Conservation (phyloP, 208 protist genomes). For the Vickermania ingenoplastis region DNA sequence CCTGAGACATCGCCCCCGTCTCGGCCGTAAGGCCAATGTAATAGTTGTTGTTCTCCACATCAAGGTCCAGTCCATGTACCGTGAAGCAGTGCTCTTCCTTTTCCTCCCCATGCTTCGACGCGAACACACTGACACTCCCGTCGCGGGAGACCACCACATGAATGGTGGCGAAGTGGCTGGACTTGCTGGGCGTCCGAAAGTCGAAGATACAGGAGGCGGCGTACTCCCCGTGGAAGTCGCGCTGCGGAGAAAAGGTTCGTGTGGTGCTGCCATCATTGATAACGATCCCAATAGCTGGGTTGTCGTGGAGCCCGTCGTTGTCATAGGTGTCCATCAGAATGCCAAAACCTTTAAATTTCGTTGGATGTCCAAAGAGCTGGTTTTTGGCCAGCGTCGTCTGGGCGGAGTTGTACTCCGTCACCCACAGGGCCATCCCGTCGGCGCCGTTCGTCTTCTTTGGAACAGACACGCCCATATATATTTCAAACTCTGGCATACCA, state of each 20-base stretch:
- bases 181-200: slow-evolving; percentile 21
- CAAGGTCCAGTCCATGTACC: slow-evolving; percentile 22
- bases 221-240: slow-evolving; percentile 48
- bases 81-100: slow-evolving; percentile 39
- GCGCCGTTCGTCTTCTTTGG: slow-evolving; percentile 19
- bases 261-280: slow-evolving; percentile 20
- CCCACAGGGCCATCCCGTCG: slow-evolving; percentile 80
- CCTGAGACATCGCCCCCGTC: slow-evolving; percentile 44
- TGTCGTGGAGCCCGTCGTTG: slow-evolving; percentile 72
- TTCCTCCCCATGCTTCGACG: slow-evolving; percentile 26
- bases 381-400: slow-evolving; percentile 20
- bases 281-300: slow-evolving; percentile 66
- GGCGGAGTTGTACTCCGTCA: slow-evolving; percentile 17
- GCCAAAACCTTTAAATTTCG: slow-evolving; percentile 64
- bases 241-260: slow-evolving; percentile 24
- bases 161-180: slow-evolving; percentile 40
- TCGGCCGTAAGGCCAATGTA: slow-evolving; percentile 63
- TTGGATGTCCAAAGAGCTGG: slow-evolving; percentile 46
- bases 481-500: slow-evolving; percentile 72
- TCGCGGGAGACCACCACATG: slow-evolving; percentile 23
- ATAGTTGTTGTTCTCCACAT: slow-evolving; percentile 16
- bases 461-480: slow-evolving; percentile 70
- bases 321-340: slow-evolving; percentile 87
- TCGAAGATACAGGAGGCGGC: slow-evolving; percentile 45
- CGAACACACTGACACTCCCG: slow-evolving; percentile 28